Evolutionary conservation across 495 filamentous ascomycete species (phyloP), one percentile per base, ranked within the genome.

Genomic region (Friedmanniomyces endolithicus): DNA sequence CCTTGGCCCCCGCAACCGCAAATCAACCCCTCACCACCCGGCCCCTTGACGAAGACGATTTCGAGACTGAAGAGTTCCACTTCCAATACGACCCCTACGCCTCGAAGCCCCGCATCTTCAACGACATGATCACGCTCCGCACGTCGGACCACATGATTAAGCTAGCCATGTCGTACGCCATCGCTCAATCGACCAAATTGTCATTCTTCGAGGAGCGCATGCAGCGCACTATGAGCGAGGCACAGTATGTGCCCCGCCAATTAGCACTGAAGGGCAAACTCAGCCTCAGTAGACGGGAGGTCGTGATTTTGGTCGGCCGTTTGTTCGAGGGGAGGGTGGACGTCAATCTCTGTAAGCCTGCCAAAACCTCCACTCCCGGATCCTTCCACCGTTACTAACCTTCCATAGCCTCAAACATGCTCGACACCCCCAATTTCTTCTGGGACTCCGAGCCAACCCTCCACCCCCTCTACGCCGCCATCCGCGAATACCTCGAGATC

Each of bases 71-170:
- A 63, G 90, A 97, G 64, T 95, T 99, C 66, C 94, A 99, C 69
- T 96, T 99, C 69, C 89, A 97, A 65, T 99, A 99, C 69, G 90
- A 85, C 55, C 78, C 81, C 0, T 77, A 85, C 48, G 87, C 90
- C 24, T 82, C 87, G 39, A 78, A 88, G 23, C 94, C 92, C 8
- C 76, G 92, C 53, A 85, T 99, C 53, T 99, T 88, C 70, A 95
- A 99, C 67, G 92, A 99, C 66, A 97, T 99, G 94, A 97, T 99
- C 66, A 99, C 92, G 0, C 74, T 99, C 12, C 77, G 89, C 29
- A 88, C 85, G 41, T 86, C 88, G 16, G 92, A 99, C 71, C 94
- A 97, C 73, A 97, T 97, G 92, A 92, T 97, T 65, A 96, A 96
- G 70, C 75, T 99, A 3, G 86, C 89, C 12, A 99, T 99, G 71